Conservation (phyloP, 352 stramenopile genomes). For the Phytopythium helicoides region DNA sequence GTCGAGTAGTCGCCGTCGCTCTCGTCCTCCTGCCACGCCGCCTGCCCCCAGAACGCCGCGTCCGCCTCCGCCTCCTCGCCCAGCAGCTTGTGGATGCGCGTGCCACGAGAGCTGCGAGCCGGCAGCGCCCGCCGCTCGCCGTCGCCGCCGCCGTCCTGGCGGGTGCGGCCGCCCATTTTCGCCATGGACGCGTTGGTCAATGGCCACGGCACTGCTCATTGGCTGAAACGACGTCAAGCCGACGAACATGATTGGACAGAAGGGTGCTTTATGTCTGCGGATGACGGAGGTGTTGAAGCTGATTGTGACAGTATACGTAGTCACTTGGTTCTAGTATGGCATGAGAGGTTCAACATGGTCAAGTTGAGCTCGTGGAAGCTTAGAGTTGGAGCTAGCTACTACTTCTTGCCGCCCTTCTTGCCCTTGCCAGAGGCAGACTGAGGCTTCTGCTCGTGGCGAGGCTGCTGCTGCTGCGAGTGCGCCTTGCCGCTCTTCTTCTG, state of each 20-base stretch:
- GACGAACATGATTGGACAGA: too few species aligned
- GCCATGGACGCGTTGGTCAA: too few species aligned
- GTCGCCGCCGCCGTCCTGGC: slow-evolving; percentile 2
- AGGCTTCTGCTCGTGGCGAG: slow-evolving; percentile 3
- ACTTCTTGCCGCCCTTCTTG: slow-evolving; percentile 14
- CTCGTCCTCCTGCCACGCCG: slow-evolving; percentile 80
- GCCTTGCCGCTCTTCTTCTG: background rate
- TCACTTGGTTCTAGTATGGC: too few species aligned
- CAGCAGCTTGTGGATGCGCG: slow-evolving; percentile 80
- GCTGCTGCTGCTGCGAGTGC: slow-evolving; percentile 2
- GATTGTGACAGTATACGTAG: too few species aligned
- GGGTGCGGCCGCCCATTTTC: background rate
- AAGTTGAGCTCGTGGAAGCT: too few species aligned
- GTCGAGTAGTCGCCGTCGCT: slow-evolving; percentile 88
- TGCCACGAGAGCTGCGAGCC: slow-evolving; percentile 59
- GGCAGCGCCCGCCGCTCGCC: slow-evolving; percentile 36
- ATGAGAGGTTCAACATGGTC: too few species aligned
- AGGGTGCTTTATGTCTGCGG: too few species aligned
- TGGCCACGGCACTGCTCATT: too few species aligned
- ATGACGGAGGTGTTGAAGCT: too few species aligned
- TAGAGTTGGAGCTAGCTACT: too few species aligned
- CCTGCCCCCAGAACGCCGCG: slow-evolving; percentile 85
- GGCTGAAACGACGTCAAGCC: too few species aligned
- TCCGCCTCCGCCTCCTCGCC: slow-evolving; percentile 87
- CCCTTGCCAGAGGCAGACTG: background rate